Percentiles rank a stretch among this genome's conserved stretches.
Evolutionary conservation across 2,329 filamentous ascomycete genomes (phyloP).

Genomic region (Colletotrichum simmondsii): DNA sequence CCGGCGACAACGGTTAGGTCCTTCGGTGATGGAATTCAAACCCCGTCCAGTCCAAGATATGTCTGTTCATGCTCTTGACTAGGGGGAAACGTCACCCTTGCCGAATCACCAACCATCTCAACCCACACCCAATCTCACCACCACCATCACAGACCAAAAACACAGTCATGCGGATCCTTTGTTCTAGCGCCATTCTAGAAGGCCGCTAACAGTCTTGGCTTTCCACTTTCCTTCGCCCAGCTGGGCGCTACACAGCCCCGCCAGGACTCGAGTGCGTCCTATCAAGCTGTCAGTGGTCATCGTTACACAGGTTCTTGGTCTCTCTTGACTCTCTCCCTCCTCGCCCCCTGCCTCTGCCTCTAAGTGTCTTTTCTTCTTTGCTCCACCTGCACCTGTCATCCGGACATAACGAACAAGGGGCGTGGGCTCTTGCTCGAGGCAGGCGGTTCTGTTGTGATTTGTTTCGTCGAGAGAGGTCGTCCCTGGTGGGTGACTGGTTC

Average conservation of each 20-base stretch:
- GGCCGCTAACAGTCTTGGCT: conserved; percentile 10
- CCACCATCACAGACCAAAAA: background rate
- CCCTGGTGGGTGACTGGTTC: background rate
- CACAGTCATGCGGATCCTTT: conserved; percentile 23
- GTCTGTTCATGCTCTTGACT: background rate
- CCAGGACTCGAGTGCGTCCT: background rate
- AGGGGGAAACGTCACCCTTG: background rate
- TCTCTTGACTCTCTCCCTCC: background rate
- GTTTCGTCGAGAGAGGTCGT: conserved; percentile 7
- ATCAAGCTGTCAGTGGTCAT: background rate
- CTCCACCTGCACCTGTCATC: conserved; percentile 10
- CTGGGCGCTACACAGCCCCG: conserved; percentile 2
- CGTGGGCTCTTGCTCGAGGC: background rate
- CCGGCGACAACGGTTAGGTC: background rate
- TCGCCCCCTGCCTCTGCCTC: background rate
- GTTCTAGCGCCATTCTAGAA: conserved; percentile 35
- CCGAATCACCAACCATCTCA: background rate
- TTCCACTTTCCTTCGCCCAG: background rate
- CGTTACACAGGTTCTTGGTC: no score
- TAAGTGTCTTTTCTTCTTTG: background rate
- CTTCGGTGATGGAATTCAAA: background rate
- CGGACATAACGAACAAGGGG: conserved; percentile 12
- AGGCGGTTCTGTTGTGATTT: background rate
- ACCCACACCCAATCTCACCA: conserved; percentile 12
- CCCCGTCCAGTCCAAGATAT: background rate